Evolutionary conservation across 2,329 filamentous ascomycete species (phyloP).

Genomic region (Cryphonectria naterciae): DNA sequence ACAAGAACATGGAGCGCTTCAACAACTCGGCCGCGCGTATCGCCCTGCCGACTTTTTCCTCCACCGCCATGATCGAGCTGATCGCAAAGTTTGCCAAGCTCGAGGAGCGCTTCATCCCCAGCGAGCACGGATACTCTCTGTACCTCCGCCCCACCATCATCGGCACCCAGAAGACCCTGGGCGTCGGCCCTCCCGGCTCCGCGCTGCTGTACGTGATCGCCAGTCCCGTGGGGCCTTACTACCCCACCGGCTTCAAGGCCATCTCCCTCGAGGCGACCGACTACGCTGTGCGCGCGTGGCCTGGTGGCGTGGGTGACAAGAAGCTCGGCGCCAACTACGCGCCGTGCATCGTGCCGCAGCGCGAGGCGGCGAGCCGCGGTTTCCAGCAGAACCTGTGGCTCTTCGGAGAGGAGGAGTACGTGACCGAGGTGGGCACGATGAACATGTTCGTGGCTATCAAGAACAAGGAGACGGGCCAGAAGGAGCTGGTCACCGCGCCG

Average conservation of each 20-base stretch:
- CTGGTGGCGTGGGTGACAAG: conserved; percentile 95
- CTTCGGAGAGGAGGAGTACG: conserved; percentile 91
- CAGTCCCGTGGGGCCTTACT: conserved; percentile 95
- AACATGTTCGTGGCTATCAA: conserved; percentile 90
- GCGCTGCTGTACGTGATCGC: conserved; percentile 95
- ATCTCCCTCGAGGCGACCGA: conserved; percentile 93
- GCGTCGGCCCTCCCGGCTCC: conserved; percentile 88
- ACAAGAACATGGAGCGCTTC: conserved; percentile 94
- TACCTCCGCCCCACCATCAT: conserved; percentile 98
- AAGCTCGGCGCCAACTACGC: conserved; percentile 99
- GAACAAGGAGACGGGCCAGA: conserved; percentile 85
- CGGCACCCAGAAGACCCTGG: conserved; percentile 91
- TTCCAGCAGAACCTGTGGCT: conserved; percentile 99
- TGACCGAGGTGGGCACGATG: conserved; percentile 99
- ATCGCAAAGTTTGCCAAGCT: conserved; percentile 79
- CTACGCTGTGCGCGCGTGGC: conserved; percentile 97
- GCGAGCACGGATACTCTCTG: conserved; percentile 85
- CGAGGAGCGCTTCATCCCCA: conserved; percentile 88
- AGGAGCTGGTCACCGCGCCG: conserved; percentile 92
- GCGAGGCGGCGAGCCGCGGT: conserved; percentile 85
- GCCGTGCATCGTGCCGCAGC: conserved; percentile 96
- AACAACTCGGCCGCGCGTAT: conserved; percentile 92
- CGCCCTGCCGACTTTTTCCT: conserved; percentile 84
- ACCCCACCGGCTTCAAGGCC: conserved; percentile 97
- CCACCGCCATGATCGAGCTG: conserved; percentile 74